Conservation (phyloP, 2,329 filamentous ascomycete species). For the Leptographium flavum region DNA sequence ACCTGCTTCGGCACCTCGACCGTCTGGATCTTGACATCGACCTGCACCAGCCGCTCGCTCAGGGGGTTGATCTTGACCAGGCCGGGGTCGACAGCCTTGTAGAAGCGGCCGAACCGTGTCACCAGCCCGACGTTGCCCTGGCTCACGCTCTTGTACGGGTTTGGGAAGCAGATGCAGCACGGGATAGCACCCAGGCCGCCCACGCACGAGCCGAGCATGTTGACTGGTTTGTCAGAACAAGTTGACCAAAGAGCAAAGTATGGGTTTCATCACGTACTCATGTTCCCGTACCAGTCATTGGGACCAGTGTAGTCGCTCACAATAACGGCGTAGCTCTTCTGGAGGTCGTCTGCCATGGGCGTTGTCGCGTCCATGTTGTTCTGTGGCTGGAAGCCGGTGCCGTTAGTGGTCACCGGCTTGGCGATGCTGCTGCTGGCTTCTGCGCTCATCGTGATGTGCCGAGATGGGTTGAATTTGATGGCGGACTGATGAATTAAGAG, state of each 20-base stretch:
- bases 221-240: slow-evolving; percentile 7
- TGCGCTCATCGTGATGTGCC: background rate
- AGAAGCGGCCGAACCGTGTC: slow-evolving; percentile 90
- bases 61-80: slow-evolving; percentile 96
- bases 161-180: slow-evolving; percentile 83
- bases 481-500: background rate
- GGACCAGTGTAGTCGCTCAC: slow-evolving; percentile 51
- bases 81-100: slow-evolving; percentile 89
- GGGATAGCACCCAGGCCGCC: slow-evolving; percentile 77
- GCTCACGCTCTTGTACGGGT: slow-evolving; percentile 83
- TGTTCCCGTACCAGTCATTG: slow-evolving; percentile 78
- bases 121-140: slow-evolving; percentile 94
- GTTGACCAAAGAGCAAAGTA: background rate
- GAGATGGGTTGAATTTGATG: background rate
- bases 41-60: slow-evolving; percentile 74
- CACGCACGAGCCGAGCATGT: slow-evolving; percentile 53
- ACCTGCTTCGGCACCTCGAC: slow-evolving; percentile 92
- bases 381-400: slow-evolving; percentile 31
- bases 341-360: slow-evolving; percentile 68
- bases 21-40: slow-evolving; percentile 99
- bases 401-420: background rate
- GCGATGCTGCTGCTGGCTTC: background rate
- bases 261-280: slow-evolving; percentile 45
- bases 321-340: slow-evolving; percentile 60
- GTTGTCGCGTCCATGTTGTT: slow-evolving; percentile 59